phyloP scores from a whole-genome alignment of 371 early-diverging fungal species.

The Mucor circinelloides region DNA sequence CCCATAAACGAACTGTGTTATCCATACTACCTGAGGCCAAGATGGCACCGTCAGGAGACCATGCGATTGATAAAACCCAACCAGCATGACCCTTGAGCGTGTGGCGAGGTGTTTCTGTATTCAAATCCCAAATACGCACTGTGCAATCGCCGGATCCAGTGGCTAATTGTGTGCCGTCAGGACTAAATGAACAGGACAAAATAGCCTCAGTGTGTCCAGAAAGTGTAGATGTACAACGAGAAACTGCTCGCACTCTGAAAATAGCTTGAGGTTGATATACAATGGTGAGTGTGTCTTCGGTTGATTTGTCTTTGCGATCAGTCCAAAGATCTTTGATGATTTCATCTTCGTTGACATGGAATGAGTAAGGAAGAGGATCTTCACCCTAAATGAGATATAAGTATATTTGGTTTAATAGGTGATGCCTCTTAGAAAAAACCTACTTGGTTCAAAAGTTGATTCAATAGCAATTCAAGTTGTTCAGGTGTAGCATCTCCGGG shows the following conservation, averaged over 20 bases:
- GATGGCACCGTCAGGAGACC: slow-evolving; percentile 87
- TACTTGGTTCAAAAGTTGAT: slow-evolving; percentile 88
- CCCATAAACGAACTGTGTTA: slow-evolving; percentile 88
- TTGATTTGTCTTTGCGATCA: slow-evolving; percentile 76
- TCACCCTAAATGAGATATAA: slow-evolving; percentile 44
- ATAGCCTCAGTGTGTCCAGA: slow-evolving; percentile 95
- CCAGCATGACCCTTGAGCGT: slow-evolving; percentile 82
- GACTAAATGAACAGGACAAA: slow-evolving; percentile 84
- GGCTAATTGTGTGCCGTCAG: slow-evolving; percentile 91
- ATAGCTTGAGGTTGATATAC: slow-evolving; percentile 93
- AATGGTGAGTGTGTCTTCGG: slow-evolving; percentile 86
- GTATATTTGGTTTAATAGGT: background rate
- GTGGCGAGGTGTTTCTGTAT: slow-evolving; percentile 87
- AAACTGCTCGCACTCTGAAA: slow-evolving; percentile 91
- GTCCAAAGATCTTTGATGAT: slow-evolving; percentile 71
- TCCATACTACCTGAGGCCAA: slow-evolving; percentile 97
- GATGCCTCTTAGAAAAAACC: slow-evolving; percentile 1
- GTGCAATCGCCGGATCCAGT: slow-evolving; percentile 97
- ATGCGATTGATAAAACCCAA: slow-evolving; percentile 94
- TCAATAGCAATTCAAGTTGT: slow-evolving; percentile 85
- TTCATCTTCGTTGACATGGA: slow-evolving; percentile 85
- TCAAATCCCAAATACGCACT: slow-evolving; percentile 96
- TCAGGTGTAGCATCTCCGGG: slow-evolving; percentile 85
- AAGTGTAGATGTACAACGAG: slow-evolving; percentile 86
- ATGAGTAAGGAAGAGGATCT: slow-evolving; percentile 91